Base-by-base conservation (phyloP, 345 rosid genomes). In the Laguncularia racemosa region DNA sequence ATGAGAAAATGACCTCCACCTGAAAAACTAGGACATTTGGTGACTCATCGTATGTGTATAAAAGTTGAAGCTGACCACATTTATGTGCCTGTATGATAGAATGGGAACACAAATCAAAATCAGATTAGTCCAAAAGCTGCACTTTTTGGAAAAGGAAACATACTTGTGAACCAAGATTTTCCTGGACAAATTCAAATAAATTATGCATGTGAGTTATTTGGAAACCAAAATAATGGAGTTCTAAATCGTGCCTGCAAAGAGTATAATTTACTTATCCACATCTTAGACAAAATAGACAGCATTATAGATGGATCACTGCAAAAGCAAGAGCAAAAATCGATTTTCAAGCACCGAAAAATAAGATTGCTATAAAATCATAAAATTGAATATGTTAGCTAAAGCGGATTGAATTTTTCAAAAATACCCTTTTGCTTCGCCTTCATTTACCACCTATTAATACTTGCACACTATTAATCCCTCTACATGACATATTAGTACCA, bases 141-240 rank as follows among this genome's bases (percentile, higher is more conserved):
- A 33, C 40, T 7, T 6, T 6, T 33, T 33, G 40, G 40, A 33
- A 33, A 6, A 4, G 40, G 11, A 33, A 17, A 65, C 76, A 70
- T 75, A 89, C 97, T 69, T 85, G 84, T 57, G 63, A 61, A 52
- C 63, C 77, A 26, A 93, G 86, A 74, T 79, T 71, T 65, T 76
- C 64, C 68, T 59, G 84, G 57, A 93, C 91, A 66, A 82, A 81
- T 73, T 84, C 84, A 66, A 90, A 87, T 53, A 93, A 76, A 75
- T 87, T 84, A 72, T 83, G 85, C 71, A 85, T 78, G 72, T 89
- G 78, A 71, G 84, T 91, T 26, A 83, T 83, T 76, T 78, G 79
- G 79, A 89, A 85, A 68, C 99, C 97, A 65, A 81, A 75, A 68
- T 81, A 83, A 74, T 89, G 96, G 62, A 84, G 70, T 62, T 78